phyloP scores from a whole-genome alignment of 148 eudicot species.

The Tetragonia tetragonoides region DNA sequence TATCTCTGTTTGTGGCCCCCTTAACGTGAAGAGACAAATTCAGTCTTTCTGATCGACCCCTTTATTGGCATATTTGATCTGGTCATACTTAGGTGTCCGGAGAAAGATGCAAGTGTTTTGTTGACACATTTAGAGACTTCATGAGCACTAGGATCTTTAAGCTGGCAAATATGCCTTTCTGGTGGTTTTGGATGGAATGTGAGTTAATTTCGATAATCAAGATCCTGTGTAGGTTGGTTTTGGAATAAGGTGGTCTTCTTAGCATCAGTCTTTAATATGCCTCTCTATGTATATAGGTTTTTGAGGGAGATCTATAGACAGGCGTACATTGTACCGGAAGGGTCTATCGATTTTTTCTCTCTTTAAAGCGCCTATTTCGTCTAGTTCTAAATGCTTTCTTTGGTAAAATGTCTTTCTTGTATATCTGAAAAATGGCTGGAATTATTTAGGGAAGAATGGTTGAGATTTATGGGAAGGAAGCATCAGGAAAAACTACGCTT shows the following conservation, averaged over 20 bases:
- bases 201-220: not conserved
- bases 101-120: too few relatives aligned
- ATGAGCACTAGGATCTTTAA: not conserved
- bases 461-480: conserved; percentile 93
- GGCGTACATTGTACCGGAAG: not conserved
- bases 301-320: not conserved
- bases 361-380: not conserved
- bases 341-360: not conserved
- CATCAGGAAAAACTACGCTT: conserved; percentile 97
- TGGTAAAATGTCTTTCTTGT: not conserved
- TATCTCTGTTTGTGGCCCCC: too few relatives aligned
- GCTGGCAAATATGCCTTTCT: not conserved
- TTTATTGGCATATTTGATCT: too few relatives aligned
- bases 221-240: conserved; percentile 1
- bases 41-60: too few relatives aligned
- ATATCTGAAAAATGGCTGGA: not conserved
- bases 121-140: too few relatives aligned
- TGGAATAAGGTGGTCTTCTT: not conserved
- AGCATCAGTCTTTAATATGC: not conserved
- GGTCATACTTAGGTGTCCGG: too few relatives aligned
- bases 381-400: not conserved
- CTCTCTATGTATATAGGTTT: not conserved
- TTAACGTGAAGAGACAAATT: too few relatives aligned
- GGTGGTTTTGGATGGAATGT: not conserved
- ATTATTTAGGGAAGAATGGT: conserved; percentile 84